Percentiles rank a stretch among this genome's conserved stretches.
Evolutionary conservation across 345 rosid genomes (phyloP).

Genomic region (Dipteronia sinensis): DNA sequence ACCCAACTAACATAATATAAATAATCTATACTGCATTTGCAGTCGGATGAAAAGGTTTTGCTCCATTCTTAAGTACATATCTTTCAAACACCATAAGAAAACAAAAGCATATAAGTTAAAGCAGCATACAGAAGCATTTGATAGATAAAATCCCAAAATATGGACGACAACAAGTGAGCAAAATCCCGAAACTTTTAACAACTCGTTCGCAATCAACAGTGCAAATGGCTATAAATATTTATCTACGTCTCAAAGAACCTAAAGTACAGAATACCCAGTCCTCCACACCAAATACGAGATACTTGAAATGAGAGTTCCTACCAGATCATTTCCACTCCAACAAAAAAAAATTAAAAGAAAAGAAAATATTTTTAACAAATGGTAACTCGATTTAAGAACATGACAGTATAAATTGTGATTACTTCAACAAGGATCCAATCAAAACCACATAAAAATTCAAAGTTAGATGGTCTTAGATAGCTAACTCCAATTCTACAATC

Average conservation of each 20-base stretch:
- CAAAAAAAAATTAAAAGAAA: neutral
- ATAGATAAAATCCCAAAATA: neutral
- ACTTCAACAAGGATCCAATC: neutral
- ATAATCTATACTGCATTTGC: neutral
- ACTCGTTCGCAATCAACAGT: neutral
- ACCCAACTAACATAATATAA: neutral
- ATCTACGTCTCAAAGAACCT: neutral
- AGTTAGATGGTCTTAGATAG: neutral
- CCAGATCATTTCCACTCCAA: neutral
- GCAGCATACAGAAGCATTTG: neutral
- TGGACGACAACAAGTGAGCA: too few relatives aligned
- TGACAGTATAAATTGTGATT: neutral
- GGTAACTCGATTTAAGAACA: neutral
- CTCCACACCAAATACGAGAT: neutral
- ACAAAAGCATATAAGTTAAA: neutral
- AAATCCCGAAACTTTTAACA: neutral
- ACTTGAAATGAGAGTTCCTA: neutral
- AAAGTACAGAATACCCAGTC: neutral
- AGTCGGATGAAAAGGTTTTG: neutral
- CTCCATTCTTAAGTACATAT: neutral
- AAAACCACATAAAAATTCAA: neutral
- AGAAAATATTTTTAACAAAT: neutral
- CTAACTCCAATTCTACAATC: neutral
- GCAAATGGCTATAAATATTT: neutral
- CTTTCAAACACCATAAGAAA: neutral